These are phyloP conservation scores for Calonectria multiphialidica DNA, from an alignment of 2,329 filamentous ascomycete genomes.

Conservation along the genomic window DNA sequence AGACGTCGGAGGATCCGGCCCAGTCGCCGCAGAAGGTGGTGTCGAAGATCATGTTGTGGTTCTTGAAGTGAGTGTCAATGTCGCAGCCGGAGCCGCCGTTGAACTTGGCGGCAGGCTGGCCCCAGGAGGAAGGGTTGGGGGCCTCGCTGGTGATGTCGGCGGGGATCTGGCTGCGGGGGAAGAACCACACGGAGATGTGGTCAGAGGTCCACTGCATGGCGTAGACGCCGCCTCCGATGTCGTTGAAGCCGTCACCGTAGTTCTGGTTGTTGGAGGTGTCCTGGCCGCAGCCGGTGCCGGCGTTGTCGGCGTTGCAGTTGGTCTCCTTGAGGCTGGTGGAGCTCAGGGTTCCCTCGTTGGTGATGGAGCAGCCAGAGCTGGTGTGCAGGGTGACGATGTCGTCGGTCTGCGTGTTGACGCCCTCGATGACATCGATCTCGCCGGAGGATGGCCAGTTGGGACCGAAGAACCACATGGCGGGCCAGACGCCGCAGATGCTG, in stretches of 20 bases:
- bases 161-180: conserved; percentile 75
- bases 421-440: conserved; percentile 87
- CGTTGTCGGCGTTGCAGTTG: conserved; percentile 69
- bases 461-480: conserved; percentile 78
- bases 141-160: conserved; percentile 68
- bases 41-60: conserved; percentile 84
- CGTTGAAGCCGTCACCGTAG: conserved; percentile 80
- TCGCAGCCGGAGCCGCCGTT: conserved; percentile 75
- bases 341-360: conserved; percentile 57
- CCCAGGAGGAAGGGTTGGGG: conserved; percentile 79
- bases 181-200: conserved; percentile 85
- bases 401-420: conserved; percentile 72
- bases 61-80: conserved; percentile 76
- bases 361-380: conserved; percentile 68
- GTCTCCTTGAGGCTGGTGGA: conserved; percentile 58
- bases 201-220: conserved; percentile 81
- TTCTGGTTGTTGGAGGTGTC: conserved; percentile 62
- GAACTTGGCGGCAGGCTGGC: conserved; percentile 76
- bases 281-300: conserved; percentile 71
- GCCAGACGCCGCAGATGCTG: conserved; percentile 79
- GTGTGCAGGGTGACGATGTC: conserved; percentile 80
- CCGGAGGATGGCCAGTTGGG: conserved; percentile 77
- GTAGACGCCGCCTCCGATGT: conserved; percentile 76
- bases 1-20: conserved; percentile 75
- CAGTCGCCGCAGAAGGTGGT: conserved; percentile 91